Percentiles rank a stretch among this genome's conserved stretches.
Conservation (phyloP, 2,329 filamentous ascomycete species). For the Colletotrichum tofieldiae region DNA sequence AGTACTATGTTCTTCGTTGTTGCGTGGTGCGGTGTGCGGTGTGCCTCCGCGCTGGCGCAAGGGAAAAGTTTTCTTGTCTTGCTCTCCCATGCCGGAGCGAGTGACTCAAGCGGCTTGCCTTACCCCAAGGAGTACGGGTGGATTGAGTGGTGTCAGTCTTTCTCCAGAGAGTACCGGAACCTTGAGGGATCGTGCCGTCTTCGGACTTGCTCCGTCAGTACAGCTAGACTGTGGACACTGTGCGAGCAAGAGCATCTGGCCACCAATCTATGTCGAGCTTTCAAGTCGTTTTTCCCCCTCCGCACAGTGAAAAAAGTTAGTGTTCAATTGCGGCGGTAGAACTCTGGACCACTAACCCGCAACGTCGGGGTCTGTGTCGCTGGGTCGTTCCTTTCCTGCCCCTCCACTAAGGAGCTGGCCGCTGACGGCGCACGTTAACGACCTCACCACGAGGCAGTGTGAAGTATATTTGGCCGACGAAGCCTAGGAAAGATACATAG, state of each 20-base stretch:
- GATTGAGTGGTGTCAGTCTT: not conserved
- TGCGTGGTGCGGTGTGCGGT: not conserved
- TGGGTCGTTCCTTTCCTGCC: constrained; percentile 14
- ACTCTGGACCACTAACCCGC: constrained; percentile 14
- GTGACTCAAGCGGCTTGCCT: constrained; percentile 12
- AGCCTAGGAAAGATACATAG: constrained; percentile 1
- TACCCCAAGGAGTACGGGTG: not conserved
- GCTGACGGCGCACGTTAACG: constrained; percentile 3
- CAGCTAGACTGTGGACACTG: constrained; percentile 7
- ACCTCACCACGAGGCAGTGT: constrained; percentile 1
- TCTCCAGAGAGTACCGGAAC: constrained; percentile 19
- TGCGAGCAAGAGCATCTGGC: not conserved
- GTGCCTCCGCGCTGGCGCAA: constrained; percentile 10
- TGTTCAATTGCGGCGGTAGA: constrained; percentile 3
- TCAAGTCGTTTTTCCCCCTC: not conserved
- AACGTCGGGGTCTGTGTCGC: constrained; percentile 10
- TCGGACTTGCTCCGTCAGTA: constrained; percentile 24
- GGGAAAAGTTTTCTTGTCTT: constrained; percentile 19
- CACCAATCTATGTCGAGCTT: not conserved
- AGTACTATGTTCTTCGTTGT: not conserved
- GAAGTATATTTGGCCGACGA: constrained; percentile 1
- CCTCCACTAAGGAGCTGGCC: not conserved
- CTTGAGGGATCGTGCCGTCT: constrained; percentile 15
- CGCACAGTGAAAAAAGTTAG: constrained; percentile 4
- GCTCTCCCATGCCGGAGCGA: not conserved